Evolutionary conservation across 73 alveolate genomes (phyloP).

Genomic region (Durusdinium trenchii): DNA sequence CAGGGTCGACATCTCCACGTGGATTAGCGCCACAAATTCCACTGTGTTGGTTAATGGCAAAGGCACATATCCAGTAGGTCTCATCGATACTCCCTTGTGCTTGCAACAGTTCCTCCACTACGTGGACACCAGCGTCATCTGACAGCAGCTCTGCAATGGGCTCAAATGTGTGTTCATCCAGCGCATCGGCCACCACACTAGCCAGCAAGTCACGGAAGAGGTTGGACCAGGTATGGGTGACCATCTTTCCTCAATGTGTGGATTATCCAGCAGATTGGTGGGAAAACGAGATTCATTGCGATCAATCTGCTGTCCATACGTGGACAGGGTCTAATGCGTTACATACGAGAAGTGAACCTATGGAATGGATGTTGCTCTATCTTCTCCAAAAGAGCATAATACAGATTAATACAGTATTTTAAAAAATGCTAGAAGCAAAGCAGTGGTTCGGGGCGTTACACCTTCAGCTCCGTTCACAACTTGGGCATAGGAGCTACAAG

Average conservation of each 20-base stretch:
- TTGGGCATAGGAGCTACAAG: constrained; percentile 33
- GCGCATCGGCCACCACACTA: not conserved
- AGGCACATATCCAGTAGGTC: constrained; percentile 48
- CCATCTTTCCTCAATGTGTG: too few species aligned
- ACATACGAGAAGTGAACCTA: too few species aligned
- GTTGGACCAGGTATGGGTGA: constrained; percentile 46
- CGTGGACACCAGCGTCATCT: not conserved
- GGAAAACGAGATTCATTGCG: too few species aligned
- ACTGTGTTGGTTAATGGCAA: constrained; percentile 8
- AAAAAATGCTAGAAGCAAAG: too few species aligned
- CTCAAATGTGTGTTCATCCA: not conserved
- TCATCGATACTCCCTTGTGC: not conserved
- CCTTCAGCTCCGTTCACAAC: not conserved
- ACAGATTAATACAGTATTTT: too few species aligned
- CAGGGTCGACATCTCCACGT: constrained; percentile 5
- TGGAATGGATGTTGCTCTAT: too few species aligned
- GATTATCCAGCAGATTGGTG: too few species aligned
- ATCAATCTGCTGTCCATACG: too few species aligned
- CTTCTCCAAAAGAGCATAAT: too few species aligned
- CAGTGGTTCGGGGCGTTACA: not conserved
- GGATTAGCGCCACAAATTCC: not conserved
- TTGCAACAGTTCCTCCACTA: not conserved
- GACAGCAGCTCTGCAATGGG: not conserved
- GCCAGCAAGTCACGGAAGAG: constrained; percentile 28
- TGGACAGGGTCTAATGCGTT: too few species aligned